Conservation (phyloP, 805 yeast species). For the Ogataea kodamae region DNA sequence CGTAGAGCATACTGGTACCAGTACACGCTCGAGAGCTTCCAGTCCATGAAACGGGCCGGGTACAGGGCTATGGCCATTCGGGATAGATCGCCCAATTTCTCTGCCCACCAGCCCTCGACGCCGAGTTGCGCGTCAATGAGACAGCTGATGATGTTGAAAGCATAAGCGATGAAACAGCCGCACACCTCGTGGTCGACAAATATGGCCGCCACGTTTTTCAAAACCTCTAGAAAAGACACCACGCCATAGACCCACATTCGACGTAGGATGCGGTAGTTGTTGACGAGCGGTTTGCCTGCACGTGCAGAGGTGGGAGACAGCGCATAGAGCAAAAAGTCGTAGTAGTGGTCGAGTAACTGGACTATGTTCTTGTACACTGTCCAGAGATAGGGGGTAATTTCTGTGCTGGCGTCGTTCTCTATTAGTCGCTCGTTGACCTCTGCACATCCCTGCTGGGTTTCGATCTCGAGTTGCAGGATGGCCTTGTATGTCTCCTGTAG, state of each 20-base stretch:
- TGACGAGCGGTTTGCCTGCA: slow-evolving; percentile 74
- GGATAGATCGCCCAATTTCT: slow-evolving; percentile 79
- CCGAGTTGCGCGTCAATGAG: slow-evolving; percentile 53
- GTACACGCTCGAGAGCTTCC: slow-evolving; percentile 79
- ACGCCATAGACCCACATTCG: slow-evolving; percentile 85
- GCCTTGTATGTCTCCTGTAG: slow-evolving; percentile 71
- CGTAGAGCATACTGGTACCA: slow-evolving; percentile 78
- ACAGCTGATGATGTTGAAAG: slow-evolving; percentile 57
- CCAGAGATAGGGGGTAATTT: slow-evolving; percentile 63
- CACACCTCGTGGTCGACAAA: slow-evolving; percentile 74
- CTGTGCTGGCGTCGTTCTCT: slow-evolving; percentile 44
- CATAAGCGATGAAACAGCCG: slow-evolving; percentile 68
- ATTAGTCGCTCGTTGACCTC: slow-evolving; percentile 50
- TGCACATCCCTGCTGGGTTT: slow-evolving; percentile 66
- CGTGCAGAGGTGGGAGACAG: slow-evolving; percentile 62
- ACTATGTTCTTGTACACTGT: slow-evolving; percentile 64
- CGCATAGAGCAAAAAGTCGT: slow-evolving; percentile 69
- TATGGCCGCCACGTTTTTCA: slow-evolving; percentile 68
- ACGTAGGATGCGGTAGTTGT: slow-evolving; percentile 72
- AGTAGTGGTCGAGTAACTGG: slow-evolving; percentile 63
- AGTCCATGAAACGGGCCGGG: slow-evolving; percentile 75
- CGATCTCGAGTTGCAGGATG: slow-evolving; percentile 63
- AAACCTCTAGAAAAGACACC: slow-evolving; percentile 72
- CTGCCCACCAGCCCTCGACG: slow-evolving; percentile 76
- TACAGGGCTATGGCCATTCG: slow-evolving; percentile 86